Base-by-base conservation (phyloP, 352 stramenopile genomes). In the Pythium folliculosum region DNA sequence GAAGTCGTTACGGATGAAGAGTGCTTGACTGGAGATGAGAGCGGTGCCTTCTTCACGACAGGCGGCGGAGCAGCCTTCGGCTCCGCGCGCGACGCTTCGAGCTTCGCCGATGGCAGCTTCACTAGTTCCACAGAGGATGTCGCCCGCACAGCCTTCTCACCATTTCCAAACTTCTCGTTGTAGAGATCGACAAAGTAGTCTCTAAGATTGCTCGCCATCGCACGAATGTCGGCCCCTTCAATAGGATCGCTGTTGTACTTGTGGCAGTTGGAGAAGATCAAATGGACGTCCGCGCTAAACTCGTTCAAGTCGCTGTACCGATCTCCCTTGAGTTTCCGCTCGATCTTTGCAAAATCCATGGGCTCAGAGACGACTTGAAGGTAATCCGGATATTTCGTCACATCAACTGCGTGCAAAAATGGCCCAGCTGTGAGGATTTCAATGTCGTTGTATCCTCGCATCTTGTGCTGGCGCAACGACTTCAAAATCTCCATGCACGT, bases 161-260 rank as follows among this genome's bases (percentile, higher is more conserved):
- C 67, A 22, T 43, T 54, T 27, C 62, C 75, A 21, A 95, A 75
- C 38, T 88, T 86, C 32, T 82, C 72, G 21, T 90, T 89, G 63
- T 87, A 95, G 23, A 95, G 65, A 38, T 84, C 73, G 5, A 87
- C 77, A 61, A 95, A 95, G 51, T 92, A 92, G 44, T 92, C 88
- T 14, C 83, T 78, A 22, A 95, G 64, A 58, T 84, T 94, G 27
- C 71, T 89, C 10, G 88, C 88, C 88, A 95, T 95, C 12, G 88
- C 86, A 60, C 88, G 88, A 58, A 95, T 95, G 61, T 95, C 88
- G 1, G 88, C 88, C 5, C 88, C 84, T 80, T 95, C 84, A 14
- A 94, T 66, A 5, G 88, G 88, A 72, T 95, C 88, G 53, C 82
- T 94, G 70, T 95, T 95, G 70, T 95, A 95, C 73, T 94, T 94